phyloP scores from a whole-genome alignment of 2,329 filamentous ascomycete genomes.

The Colletotrichum sp. region DNA sequence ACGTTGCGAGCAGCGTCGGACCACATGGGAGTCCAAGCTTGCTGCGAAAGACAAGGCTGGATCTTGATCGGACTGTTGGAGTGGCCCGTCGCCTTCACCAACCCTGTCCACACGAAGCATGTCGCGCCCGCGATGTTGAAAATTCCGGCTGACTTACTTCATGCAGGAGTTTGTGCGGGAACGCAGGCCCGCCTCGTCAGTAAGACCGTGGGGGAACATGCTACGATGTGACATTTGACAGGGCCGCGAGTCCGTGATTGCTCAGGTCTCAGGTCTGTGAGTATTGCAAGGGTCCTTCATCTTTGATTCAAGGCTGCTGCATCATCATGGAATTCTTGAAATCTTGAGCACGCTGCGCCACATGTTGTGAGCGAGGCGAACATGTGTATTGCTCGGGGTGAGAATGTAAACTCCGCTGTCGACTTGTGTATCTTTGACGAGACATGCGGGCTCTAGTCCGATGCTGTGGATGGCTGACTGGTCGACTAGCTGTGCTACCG shows the following conservation, averaged over 20 bases:
- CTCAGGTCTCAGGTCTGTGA: neutral
- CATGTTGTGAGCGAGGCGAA: neutral
- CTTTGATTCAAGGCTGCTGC: neutral
- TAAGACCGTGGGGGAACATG: neutral
- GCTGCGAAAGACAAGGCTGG: neutral
- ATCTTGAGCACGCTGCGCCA: neutral
- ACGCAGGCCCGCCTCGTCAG: neutral
- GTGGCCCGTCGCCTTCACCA: neutral
- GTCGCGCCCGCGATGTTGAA: neutral
- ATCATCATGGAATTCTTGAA: neutral
- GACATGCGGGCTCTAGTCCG: neutral
- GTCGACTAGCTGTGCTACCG: neutral
- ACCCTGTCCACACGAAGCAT: neutral
- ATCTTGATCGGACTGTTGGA: neutral
- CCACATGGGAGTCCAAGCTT: slow-evolving; percentile 17
- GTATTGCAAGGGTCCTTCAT: neutral
- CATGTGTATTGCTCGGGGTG: neutral
- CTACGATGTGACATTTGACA: neutral
- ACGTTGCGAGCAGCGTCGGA: slow-evolving; percentile 28
- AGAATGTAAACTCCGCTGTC: neutral
- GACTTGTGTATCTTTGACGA: neutral
- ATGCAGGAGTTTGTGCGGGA: neutral
- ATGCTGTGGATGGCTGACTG: neutral
- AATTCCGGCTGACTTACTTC: neutral
- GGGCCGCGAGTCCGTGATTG: neutral